Evolutionary conservation across 1,284 basidiomycete genomes (phyloP).

Genomic region (Tranzscheliella williamsii): DNA sequence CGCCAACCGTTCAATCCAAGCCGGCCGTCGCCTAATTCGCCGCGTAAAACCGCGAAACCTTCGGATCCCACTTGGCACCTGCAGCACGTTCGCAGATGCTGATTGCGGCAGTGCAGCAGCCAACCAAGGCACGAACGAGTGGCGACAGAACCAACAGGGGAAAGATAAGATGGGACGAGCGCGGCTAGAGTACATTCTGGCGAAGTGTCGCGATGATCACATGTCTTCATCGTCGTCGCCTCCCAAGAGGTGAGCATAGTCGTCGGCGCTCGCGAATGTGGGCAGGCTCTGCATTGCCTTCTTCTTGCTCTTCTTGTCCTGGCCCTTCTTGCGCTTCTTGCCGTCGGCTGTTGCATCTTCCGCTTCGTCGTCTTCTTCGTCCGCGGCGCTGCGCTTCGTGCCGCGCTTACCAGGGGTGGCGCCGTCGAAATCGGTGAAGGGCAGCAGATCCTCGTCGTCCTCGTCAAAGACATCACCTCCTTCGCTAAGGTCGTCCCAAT

Average conservation of each 20-base stretch:
- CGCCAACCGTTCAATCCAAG: too few species aligned
- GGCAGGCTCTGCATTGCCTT: constrained; percentile 73
- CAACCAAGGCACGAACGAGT: too few species aligned
- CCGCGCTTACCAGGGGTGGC: not conserved
- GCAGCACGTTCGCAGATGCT: too few species aligned
- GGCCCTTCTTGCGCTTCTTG: constrained; percentile 49
- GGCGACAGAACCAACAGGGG: too few species aligned
- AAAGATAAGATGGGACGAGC: too few species aligned
- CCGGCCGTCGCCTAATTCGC: too few species aligned
- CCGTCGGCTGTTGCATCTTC: constrained; percentile 11
- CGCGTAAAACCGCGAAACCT: too few species aligned
- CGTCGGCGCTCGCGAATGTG: constrained; percentile 90
- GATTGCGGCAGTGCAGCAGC: too few species aligned
- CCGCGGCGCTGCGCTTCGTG: not conserved
- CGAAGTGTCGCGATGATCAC: too few species aligned
- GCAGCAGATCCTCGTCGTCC: constrained; percentile 58
- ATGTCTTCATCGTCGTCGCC: constrained; percentile 68
- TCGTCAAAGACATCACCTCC: constrained; percentile 52
- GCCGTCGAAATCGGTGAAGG: constrained; percentile 43
- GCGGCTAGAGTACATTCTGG: too few species aligned
- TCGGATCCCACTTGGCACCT: too few species aligned
- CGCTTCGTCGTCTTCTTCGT: constrained; percentile 15
- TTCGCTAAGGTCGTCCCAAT: constrained; percentile 25
- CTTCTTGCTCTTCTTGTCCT: constrained; percentile 68
- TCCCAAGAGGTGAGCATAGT: constrained; percentile 83